Conservation (phyloP, 1,284 basidiomycete species). For the Papiliotrema terrestris region DNA sequence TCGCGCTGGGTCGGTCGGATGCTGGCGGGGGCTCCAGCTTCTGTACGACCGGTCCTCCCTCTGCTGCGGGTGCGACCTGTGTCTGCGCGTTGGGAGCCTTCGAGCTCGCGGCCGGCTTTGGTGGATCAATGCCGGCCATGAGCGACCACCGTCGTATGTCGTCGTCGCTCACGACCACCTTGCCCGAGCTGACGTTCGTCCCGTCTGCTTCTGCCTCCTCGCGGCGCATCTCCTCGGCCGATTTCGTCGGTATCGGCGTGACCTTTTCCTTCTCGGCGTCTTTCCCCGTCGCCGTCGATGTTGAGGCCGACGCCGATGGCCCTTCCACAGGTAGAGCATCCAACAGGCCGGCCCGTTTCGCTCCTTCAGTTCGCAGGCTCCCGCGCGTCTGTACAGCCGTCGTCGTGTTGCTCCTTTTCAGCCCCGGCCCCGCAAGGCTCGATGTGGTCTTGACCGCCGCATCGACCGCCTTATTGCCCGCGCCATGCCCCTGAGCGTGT, state of each 20-base stretch:
- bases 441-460: neutral
- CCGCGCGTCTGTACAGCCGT: neutral
- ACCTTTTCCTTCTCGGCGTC: slow-evolving; percentile 1
- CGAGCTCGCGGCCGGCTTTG: neutral
- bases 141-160: slow-evolving; percentile 36
- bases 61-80: neutral
- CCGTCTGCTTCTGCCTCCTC: slow-evolving; percentile 28
- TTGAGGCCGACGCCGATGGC: slow-evolving; percentile 1
- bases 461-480: too few relatives aligned
- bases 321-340: slow-evolving; percentile 11
- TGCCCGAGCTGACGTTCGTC: slow-evolving; percentile 24
- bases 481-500: neutral
- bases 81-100: too few relatives aligned
- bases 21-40: neutral
- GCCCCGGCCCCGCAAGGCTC: neutral
- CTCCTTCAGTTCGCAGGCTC: neutral
- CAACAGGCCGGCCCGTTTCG: slow-evolving; percentile 1
- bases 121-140: slow-evolving; percentile 16
- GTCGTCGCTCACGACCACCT: slow-evolving; percentile 20
- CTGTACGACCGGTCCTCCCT: neutral
- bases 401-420: neutral
- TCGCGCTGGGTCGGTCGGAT: slow-evolving; percentile 11
- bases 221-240: slow-evolving; percentile 10
- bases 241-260: too few relatives aligned
- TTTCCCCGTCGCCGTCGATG: neutral